These are phyloP conservation scores for Pseudogymnoascus sp. DNA, from an alignment of 2,329 filamentous ascomycete genomes.

Conservation along the genomic window DNA sequence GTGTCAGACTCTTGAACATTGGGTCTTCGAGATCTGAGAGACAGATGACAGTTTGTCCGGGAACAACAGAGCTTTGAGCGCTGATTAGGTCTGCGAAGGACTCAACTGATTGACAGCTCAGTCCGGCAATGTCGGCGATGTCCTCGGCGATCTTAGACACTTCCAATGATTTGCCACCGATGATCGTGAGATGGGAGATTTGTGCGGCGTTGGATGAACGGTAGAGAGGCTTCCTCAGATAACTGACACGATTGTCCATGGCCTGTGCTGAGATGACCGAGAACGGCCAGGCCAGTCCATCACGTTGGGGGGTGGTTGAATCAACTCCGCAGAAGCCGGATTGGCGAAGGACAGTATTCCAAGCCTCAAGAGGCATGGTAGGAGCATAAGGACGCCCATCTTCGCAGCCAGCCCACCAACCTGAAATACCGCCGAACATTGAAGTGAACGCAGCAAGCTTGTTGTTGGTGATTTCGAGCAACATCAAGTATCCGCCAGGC, in stretches of 20 bases:
- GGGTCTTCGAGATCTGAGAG: conserved; percentile 28
- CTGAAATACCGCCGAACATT: conserved; percentile 27
- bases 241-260: conserved; percentile 24
- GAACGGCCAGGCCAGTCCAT: conserved; percentile 11
- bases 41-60: conserved; percentile 17
- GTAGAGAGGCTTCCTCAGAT: conserved; percentile 26
- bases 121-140: conserved; percentile 1
- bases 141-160: conserved; percentile 13
- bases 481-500: conserved; percentile 21
- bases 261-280: conserved; percentile 30
- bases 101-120: not conserved
- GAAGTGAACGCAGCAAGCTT: conserved; percentile 23
- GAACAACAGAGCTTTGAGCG: conserved; percentile 14
- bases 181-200: conserved; percentile 16
- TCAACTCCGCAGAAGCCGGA: conserved; percentile 28
- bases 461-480: conserved; percentile 23
- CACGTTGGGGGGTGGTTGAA: conserved; percentile 16
- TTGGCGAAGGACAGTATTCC: conserved; percentile 21
- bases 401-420: conserved; percentile 28
- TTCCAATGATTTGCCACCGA: conserved; percentile 17
- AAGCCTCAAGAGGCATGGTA: conserved; percentile 15
- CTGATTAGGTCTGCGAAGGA: not conserved
- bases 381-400: conserved; percentile 18
- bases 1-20: conserved; percentile 20
- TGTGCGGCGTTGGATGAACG: not conserved